Base-by-base conservation (phyloP, 306 rosid species). In the Cicer arietinum region DNA sequence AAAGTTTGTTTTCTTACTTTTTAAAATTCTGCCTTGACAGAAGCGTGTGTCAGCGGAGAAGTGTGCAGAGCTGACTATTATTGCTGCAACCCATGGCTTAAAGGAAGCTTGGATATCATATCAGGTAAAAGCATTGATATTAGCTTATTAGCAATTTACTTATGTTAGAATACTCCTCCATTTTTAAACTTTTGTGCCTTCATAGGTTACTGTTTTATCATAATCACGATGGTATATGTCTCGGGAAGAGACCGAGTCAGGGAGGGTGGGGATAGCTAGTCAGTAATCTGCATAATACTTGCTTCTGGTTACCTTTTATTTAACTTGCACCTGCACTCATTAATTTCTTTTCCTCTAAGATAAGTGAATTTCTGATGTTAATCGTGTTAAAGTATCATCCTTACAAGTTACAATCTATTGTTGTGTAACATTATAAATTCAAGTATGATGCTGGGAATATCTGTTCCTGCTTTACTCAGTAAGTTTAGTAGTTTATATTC, bases 101-200 rank as follows among this genome's bases (percentile, higher is more conserved):
- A 94, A 90, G 78, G 98, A 94, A 90, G 98, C 82, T 81, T 94
- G 98, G 98, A 94, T 94, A 86, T 90, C 98, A 69, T 65, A 78
- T 84, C 97, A 91, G 96, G 98, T 94, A 86, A 70, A 66, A 46
- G 22, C 74, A 75, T 81, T 69, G 52, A 16, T 45, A 78, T 76
- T 68, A 57, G 51, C 51, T 14, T 47, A 71, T 78, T 67, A 48
- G 60, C 54, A 67, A 51, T 57, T 67, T 37, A 52, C 51, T 66
- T 74, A 12, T 43, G 52, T 45, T 58, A 30, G 47, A 64, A 35
- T 70, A 17, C 44, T 10, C 11, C 11, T 8, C 35, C 71, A 35
- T 12, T 83, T 48, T 39, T 73, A 14, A 37, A 77, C 61, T 16
- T 44, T 20, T 62, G 48, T 78, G 48, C 73, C 76, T 48, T 63